Evolutionary conservation across 306 rosid species (phyloP), one percentile per base, ranked within the genome.

Genomic region (Prunus mume): DNA sequence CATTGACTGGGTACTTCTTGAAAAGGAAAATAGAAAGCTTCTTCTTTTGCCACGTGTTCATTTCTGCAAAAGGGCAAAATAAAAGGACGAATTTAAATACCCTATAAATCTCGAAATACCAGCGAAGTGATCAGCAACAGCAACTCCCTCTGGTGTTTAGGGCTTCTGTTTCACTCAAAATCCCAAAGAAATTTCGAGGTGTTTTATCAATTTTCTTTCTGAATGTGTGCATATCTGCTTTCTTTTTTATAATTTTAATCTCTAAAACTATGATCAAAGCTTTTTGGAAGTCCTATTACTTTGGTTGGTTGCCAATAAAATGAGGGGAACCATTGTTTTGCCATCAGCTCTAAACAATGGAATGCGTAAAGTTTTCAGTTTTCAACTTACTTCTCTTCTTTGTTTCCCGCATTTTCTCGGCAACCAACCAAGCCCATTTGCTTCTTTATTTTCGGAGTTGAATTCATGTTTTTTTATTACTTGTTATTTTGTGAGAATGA

Each of bases 91-190:
- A 13, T 69, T 68, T 34, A 27, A 34, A 2, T 9, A 3, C 15
- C n/a, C 15, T 32, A 71, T 71, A 38, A 65, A 38, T 65, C 47
- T 65, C 28, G 28, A 54, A 30, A 32, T 52, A 54, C 20, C 12
- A 54, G 75, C 28, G 7, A 52, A 30, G 49, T 71, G 75, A 71
- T 52, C 32, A 52, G 49, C 7, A 8, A 30, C 17, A 34, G 41
- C 8, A 6, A 34, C 41, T 38, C 9, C 17, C 17, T 63, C 68
- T 18, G 24, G 6, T 38, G 14, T 63, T 63, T 63, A 17, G 46
- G 68, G 68, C 25, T 52, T 71, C 66, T 32, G 76, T 63, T 32
- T 32, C 68, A 63, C 43, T 55, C 54, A 52, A 56, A 56, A 56
- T 38, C 76, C 22, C 51, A n/a, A 5, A 24, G 38, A 56, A 7